These are phyloP conservation scores for Colletotrichum chrysophilum DNA, from an alignment of 2,329 filamentous ascomycete species.

Conservation along the genomic window DNA sequence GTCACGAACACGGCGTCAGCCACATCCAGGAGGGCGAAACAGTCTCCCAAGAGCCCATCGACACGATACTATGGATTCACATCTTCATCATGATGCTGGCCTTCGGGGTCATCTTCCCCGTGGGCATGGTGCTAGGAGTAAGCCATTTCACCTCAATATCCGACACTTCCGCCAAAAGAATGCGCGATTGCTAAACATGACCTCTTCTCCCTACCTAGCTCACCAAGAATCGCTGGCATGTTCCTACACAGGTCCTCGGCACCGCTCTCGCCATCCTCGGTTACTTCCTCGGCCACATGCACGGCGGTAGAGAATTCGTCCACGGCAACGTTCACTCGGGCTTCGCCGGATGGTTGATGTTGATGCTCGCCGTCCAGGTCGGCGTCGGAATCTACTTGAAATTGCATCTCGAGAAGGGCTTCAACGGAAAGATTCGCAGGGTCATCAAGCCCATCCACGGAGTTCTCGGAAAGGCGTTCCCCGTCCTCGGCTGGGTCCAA, in stretches of 20 bases:
- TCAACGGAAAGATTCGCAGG: conserved; percentile 78
- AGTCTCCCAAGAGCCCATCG: conserved; percentile 77
- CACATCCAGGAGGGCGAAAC: conserved; percentile 72
- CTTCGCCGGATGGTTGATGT: conserved; percentile 82
- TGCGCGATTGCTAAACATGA: conserved; percentile 7
- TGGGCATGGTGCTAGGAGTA: conserved; percentile 95
- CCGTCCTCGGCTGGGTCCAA: conserved; percentile 86
- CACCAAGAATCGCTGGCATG: conserved; percentile 90
- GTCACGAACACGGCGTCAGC: conserved; percentile 55
- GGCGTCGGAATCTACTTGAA: conserved; percentile 85
- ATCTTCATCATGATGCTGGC: conserved; percentile 87
- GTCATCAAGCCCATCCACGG: conserved; percentile 77
- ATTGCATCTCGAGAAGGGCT: conserved; percentile 84
- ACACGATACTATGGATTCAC: conserved; percentile 90
- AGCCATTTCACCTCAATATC: conserved; percentile 34
- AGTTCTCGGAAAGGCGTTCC: conserved; percentile 85
- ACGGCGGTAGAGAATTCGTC: conserved; percentile 87
- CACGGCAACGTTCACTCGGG: conserved; percentile 76
- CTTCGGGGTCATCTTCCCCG: conserved; percentile 91
- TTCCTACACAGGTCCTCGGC: conserved; percentile 81
- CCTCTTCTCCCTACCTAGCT: conserved; percentile 59
- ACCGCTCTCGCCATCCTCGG: conserved; percentile 79
- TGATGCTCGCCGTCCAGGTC: conserved; percentile 79
- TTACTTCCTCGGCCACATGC: conserved; percentile 90
- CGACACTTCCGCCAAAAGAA: not conserved